phyloP scores from a whole-genome alignment of 2,329 filamentous ascomycete genomes.

The Cladosporium sp. region DNA sequence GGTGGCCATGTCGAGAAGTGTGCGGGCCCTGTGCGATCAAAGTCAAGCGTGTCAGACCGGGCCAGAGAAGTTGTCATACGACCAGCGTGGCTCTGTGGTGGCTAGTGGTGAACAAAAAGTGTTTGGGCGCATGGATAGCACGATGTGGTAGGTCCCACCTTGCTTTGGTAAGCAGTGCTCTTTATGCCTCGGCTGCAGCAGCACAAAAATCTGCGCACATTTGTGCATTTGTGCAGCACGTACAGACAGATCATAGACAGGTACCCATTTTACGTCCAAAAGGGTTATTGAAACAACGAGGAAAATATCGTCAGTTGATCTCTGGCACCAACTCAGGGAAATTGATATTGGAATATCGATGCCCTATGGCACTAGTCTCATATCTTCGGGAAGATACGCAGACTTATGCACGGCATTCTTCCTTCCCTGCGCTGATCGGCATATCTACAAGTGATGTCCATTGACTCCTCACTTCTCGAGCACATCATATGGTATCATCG shows the following conservation, averaged over 20 bases:
- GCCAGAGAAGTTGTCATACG: background rate
- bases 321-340: background rate
- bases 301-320: background rate
- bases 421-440: background rate
- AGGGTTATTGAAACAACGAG: background rate
- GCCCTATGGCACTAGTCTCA: background rate
- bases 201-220: background rate
- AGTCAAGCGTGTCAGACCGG: background rate
- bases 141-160: background rate
- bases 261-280: background rate
- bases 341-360: background rate
- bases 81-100: background rate
- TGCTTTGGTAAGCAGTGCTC: conserved; percentile 1
- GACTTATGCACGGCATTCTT: background rate
- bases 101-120: background rate
- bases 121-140: background rate
- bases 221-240: background rate
- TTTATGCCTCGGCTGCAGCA: background rate
- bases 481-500: background rate
- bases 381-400: background rate
- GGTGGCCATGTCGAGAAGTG: background rate
- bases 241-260: background rate
- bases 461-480: background rate
- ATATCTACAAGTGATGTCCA: background rate
- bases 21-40: background rate